phyloP scores from a whole-genome alignment of 352 stramenopile genomes.

The Pythium apleroticum region DNA sequence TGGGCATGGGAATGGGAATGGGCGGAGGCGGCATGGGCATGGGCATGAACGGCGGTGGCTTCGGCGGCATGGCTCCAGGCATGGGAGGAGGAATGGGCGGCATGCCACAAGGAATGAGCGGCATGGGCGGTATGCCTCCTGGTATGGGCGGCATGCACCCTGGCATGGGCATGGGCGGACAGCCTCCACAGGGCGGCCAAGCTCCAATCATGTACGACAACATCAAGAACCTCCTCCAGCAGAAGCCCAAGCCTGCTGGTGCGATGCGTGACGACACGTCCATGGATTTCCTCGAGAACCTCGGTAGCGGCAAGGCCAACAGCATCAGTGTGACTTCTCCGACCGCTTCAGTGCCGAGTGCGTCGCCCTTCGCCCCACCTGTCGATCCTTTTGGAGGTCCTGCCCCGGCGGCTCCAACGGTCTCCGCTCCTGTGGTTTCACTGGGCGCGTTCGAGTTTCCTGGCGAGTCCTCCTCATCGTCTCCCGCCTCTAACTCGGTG shows the following conservation, averaged over 20 bases:
- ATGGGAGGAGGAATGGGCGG: conserved; percentile 28
- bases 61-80: conserved; percentile 21
- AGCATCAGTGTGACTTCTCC: conserved; percentile 32
- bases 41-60: conserved; percentile 13
- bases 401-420: conserved; percentile 1
- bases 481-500: neutral
- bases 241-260: conserved; percentile 50
- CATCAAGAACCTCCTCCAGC: conserved; percentile 79
- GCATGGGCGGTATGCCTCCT: conserved; percentile 29
- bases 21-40: conserved; percentile 16
- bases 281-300: conserved; percentile 67
- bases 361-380: conserved; percentile 19
- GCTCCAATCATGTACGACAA: conserved; percentile 77
- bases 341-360: conserved; percentile 9
- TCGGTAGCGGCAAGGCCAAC: conserved; percentile 41
- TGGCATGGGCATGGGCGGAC: conserved; percentile 23
- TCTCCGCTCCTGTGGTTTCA: conserved; percentile 4
- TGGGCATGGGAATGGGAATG: conserved; percentile 18
- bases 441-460: conserved; percentile 18
- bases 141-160: conserved; percentile 15
- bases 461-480: conserved; percentile 12
- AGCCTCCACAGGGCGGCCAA: conserved; percentile 18
- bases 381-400: conserved; percentile 35
- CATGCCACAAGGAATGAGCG: conserved; percentile 24
- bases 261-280: conserved; percentile 45